Evolutionary conservation across 2,329 filamentous ascomycete genomes (phyloP), one percentile per base, ranked within the genome.

Genomic region (Penicillium sp.): DNA sequence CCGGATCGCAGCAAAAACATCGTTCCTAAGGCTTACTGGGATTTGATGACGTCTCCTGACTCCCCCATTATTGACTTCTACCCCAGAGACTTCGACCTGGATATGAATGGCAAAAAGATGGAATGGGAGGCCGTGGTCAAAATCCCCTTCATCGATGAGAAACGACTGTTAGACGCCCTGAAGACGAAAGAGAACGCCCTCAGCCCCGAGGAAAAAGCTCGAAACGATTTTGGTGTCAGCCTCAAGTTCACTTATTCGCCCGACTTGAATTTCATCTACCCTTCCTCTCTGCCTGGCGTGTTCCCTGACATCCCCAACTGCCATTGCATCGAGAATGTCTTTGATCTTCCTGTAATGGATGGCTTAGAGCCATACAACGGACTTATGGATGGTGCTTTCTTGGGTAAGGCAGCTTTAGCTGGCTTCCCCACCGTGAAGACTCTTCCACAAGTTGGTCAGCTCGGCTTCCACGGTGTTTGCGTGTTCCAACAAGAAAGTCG

Each of bases 61-160:
- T 97, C 93, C 13, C 91, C 94, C 2, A 99, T 99, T 69, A 89
- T 96, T 66, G 94, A 99, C 69, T 99, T 99, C 70, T 99, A 99
- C 66, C 94, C 94, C 2, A 84, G 93, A 63, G 94, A 99, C 64
- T 99, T 99, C 66, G 91, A 95, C 60, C 80, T 99, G 33, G 95
- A 99, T 69, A 97, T 99, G 94, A 97, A 99, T 64, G 95, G 94
- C 53, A 99, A 99, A 79, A 99, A 96, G 77, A 95, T 96, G 89
- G 95, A 99, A 58, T 99, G 94, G 94, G 94, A 99, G 70, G 94
- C 94, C 23, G 93, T 99, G 30, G 91, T 99, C 59, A 99, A 97
- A 74, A 99, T 99, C 66, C 94, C 94, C 0, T 99, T 99, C 74
- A 99, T 99, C 58, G 91, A 99, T 52, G 93, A 99, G 71, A 85